Evolutionary conservation across 345 rosid genomes (phyloP).

Genomic region (Kandelia obovata): DNA sequence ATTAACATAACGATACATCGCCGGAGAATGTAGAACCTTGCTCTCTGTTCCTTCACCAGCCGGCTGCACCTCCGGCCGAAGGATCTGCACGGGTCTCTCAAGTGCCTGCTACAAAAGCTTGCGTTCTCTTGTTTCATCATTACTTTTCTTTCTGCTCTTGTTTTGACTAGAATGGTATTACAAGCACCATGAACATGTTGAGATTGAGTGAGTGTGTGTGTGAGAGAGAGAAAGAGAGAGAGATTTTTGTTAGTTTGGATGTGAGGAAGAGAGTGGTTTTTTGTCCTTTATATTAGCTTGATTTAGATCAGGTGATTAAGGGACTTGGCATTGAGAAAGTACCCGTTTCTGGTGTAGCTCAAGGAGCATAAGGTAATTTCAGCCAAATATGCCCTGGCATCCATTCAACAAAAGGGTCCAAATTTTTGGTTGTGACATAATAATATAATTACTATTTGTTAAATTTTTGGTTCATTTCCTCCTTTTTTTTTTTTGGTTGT

Average conservation of each 20-base stretch:
- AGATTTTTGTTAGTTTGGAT: constrained; percentile 16
- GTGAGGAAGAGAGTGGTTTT: constrained; percentile 14
- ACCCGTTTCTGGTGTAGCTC: neutral
- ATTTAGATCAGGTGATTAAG: constrained; percentile 10
- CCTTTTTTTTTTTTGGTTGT: neutral
- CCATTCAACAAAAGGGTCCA: constrained; percentile 10
- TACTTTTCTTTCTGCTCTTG: neutral
- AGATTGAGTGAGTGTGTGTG: too few species aligned
- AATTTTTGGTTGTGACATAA: neutral
- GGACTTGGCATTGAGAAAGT: neutral
- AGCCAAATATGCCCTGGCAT: constrained; percentile 24
- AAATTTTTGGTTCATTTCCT: neutral
- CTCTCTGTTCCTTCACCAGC: constrained; percentile 51
- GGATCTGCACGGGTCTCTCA: constrained; percentile 36
- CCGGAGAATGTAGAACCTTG: constrained; percentile 58
- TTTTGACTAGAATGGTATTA: neutral
- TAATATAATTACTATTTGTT: neutral
- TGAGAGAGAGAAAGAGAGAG: neutral
- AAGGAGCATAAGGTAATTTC: constrained; percentile 14
- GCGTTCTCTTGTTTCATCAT: constrained; percentile 27
- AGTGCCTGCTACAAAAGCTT: constrained; percentile 27
- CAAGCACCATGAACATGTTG: neutral
- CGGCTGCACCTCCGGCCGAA: constrained; percentile 41
- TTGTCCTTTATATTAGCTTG: constrained; percentile 31
- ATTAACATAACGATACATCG: constrained; percentile 57